These are phyloP conservation scores for Santalum album DNA, from an alignment of 164 flowering plant genomes.

Conservation along the genomic window DNA sequence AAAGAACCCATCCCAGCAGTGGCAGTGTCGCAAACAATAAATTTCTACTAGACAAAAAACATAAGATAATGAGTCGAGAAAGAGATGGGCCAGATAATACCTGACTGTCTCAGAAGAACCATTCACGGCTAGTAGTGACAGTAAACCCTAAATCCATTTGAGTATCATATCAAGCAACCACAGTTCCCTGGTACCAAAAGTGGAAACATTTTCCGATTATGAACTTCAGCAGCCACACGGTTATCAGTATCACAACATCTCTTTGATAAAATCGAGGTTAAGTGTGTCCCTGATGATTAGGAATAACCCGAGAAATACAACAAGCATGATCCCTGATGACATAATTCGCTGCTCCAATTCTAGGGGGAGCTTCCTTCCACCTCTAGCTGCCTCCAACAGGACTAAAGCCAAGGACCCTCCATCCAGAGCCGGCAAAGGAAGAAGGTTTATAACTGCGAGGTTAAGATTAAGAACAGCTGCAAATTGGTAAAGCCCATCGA, in stretches of 20 bases:
- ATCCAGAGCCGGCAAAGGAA: constrained; percentile 95
- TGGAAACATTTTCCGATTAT: too few species aligned
- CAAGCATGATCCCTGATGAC: constrained; percentile 88
- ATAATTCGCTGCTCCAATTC: constrained; percentile 88
- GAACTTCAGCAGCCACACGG: too few species aligned
- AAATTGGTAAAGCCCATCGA: constrained; percentile 88
- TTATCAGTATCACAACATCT: constrained; percentile 56
- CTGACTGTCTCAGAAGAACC: too few species aligned
- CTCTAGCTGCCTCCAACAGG: constrained; percentile 80
- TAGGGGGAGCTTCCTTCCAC: constrained; percentile 83
- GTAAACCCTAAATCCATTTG: too few species aligned
- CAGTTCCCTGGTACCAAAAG: too few species aligned
- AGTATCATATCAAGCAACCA: too few species aligned
- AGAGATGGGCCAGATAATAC: constrained; percentile 8
- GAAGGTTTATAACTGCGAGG: constrained; percentile 88
- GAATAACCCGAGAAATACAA: constrained; percentile 60
- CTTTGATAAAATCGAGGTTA: constrained; percentile 81
- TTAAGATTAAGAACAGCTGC: constrained; percentile 86
- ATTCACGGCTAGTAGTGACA: too few species aligned
- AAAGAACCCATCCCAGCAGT: not conserved
- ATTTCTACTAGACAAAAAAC: constrained; percentile 11
- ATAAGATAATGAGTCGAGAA: constrained; percentile 5
- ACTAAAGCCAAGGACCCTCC: constrained; percentile 89
- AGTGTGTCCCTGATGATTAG: constrained; percentile 81
- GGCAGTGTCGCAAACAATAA: constrained; percentile 1